These are phyloP conservation scores for Byssochlamys sp. DNA, from an alignment of 2,329 filamentous ascomycete genomes.

Conservation along the genomic window DNA sequence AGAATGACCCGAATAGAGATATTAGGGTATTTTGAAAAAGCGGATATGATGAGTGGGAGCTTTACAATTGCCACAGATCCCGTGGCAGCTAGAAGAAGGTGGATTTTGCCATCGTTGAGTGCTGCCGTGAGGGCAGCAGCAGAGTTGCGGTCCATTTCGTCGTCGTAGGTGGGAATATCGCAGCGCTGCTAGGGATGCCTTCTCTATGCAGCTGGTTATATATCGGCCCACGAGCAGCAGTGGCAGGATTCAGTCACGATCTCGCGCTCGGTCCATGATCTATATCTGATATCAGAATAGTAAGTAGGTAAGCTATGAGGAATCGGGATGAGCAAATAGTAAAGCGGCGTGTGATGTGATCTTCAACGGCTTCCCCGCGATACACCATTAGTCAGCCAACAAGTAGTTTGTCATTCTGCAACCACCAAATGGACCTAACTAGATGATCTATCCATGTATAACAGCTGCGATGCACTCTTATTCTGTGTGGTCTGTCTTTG, in stretches of 20 bases:
- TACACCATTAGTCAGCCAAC: neutral
- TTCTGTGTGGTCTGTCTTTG: neutral
- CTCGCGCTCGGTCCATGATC: neutral
- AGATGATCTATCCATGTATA: neutral
- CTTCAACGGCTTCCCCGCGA: neutral
- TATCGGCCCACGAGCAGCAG: neutral
- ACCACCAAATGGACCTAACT: too few relatives aligned
- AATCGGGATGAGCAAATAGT: neutral
- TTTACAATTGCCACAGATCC: constrained; percentile 87
- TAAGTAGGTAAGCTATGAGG: neutral
- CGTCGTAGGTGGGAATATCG: neutral
- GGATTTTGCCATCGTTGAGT: neutral
- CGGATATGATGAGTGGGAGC: constrained; percentile 53
- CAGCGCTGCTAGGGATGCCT: neutral
- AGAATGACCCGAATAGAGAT: constrained; percentile 79
- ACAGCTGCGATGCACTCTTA: neutral
- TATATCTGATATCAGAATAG: neutral
- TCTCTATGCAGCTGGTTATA: neutral
- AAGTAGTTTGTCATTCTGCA: neutral
- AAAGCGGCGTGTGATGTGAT: too few relatives aligned
- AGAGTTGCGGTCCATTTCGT: neutral
- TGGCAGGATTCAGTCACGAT: neutral
- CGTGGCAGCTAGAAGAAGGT: constrained; percentile 50
- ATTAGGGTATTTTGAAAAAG: constrained; percentile 33
- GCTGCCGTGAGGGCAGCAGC: neutral